phyloP scores from a whole-genome alignment of 1,139 yeast species.

The Petasospora fabianii region DNA sequence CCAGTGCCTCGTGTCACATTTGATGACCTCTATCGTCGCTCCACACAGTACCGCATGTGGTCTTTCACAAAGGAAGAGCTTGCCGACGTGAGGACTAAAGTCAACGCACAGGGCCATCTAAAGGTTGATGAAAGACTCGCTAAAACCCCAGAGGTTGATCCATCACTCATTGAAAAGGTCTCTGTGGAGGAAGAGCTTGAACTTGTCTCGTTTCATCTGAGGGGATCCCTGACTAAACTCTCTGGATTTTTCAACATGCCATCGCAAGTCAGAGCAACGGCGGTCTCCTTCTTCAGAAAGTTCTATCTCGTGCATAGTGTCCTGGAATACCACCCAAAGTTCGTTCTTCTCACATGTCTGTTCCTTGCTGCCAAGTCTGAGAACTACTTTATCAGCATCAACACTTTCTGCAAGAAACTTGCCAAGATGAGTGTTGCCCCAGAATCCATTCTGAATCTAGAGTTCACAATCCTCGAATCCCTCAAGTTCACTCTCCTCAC shows the following conservation, averaged over 20 bases:
- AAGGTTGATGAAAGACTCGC: slow-evolving; percentile 38
- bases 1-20: no score
- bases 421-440: slow-evolving; percentile 49
- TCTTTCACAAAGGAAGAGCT: slow-evolving; percentile 65
- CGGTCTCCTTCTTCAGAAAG: slow-evolving; percentile 75
- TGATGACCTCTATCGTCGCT: slow-evolving; percentile 84
- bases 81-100: slow-evolving; percentile 39
- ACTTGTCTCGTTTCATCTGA: slow-evolving; percentile 65
- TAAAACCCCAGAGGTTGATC: slow-evolving; percentile 33
- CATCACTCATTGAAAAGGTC: slow-evolving; percentile 45
- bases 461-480: slow-evolving; percentile 70
- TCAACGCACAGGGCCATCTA: slow-evolving; percentile 51
- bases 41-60: slow-evolving; percentile 84
- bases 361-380: slow-evolving; percentile 92
- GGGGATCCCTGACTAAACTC: slow-evolving; percentile 56
- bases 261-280: slow-evolving; percentile 73
- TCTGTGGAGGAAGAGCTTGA: slow-evolving; percentile 65
- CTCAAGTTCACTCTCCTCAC: slow-evolving; percentile 76
- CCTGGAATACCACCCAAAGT: slow-evolving; percentile 85
- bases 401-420: slow-evolving; percentile 69
- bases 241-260: slow-evolving; percentile 56
- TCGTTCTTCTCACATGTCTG: slow-evolving; percentile 76
- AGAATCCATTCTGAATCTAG: slow-evolving; percentile 69
- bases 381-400: slow-evolving; percentile 82
- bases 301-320: slow-evolving; percentile 53